Evolutionary conservation across 2,329 filamentous ascomycete genomes (phyloP), one percentile per base, ranked within the genome.

Genomic region (Clarireedia homoeocarpa): DNA sequence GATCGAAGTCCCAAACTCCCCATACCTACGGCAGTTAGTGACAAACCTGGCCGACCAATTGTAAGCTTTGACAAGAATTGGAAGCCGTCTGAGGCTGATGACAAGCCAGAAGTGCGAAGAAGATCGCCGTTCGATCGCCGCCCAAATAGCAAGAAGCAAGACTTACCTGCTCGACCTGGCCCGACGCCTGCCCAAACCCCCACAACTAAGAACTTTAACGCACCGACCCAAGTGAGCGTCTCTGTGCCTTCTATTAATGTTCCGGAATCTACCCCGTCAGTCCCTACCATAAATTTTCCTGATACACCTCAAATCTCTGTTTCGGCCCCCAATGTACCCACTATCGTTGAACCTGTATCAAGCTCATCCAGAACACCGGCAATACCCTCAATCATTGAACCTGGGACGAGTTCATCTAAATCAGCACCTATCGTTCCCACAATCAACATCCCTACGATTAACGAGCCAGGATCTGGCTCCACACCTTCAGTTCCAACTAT

Each of bases 41-140:
- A 96, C 74, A 88, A 81, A 68, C 87, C 88, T 65, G 90, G 90
- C 65, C 84, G 92, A 69, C 92, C 92, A 61, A 97, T 97, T 77
- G 92, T 97, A 78, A 97, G 92, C 80, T 97, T 97, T 79, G 82
- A 95, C 73, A 82, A 82, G 67, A 82, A 86, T 70, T 96, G 89
- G 85, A 87, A 84, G 77, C 81, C 84, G 69, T 78, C 64, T 52
- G 65, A 69, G 67, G 66, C 87, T 78, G 86, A 90, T 82, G 73
- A 82, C 75, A 87, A 85, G 72, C 75, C 80, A 74, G 77, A 78
- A 71, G 75, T 63, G 58, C 65, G 63, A 66, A 67, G 63, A 65
- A 61, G 66, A 66, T 65, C 64, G 46, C 62, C 61, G 45, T 65
- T 66, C 53, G 65, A 67, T 57, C 59, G 62, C 39, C 42, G 56